A percentile compares a stretch with the other conserved stretches of the same genome.
These are phyloP conservation scores for Medicago lupulina DNA, from an alignment of 306 rosid genomes.

Conservation along the genomic window DNA sequence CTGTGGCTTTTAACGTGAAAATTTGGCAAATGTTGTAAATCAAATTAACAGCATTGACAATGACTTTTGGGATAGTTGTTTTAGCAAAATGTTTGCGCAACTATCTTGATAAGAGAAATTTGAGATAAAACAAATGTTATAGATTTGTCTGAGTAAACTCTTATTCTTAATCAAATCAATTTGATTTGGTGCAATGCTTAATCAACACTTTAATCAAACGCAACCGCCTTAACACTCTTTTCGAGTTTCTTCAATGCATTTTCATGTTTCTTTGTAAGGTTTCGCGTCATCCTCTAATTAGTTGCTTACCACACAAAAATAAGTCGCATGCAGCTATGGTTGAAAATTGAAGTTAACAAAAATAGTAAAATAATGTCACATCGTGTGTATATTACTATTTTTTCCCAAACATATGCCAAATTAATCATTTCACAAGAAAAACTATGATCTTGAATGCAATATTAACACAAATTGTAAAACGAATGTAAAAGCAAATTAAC, in stretches of 20 bases:
- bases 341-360: not conserved
- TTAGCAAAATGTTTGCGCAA: not conserved
- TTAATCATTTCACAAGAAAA: too few relatives aligned
- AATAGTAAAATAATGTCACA: too few relatives aligned
- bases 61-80: not conserved
- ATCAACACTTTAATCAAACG: not conserved
- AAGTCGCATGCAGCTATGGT: not conserved
- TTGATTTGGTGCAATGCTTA: slow-evolving; percentile 2
- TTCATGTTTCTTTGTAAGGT: not conserved
- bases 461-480: too few relatives aligned
- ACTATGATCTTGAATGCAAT: too few relatives aligned
- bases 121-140: not conserved
- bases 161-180: slow-evolving; percentile 2
- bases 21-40: not conserved
- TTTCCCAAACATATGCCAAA: too few relatives aligned
- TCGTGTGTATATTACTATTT: too few relatives aligned
- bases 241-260: not conserved
- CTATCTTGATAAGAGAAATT: not conserved
- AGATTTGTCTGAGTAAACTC: not conserved
- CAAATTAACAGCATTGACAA: not conserved
- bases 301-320: not conserved
- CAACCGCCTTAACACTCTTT: not conserved
- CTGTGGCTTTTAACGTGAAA: too few relatives aligned
- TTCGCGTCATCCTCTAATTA: not conserved
- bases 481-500: too few relatives aligned